Conservation (phyloP, 352 stramenopile species). For the Lagenidium giganteum region DNA sequence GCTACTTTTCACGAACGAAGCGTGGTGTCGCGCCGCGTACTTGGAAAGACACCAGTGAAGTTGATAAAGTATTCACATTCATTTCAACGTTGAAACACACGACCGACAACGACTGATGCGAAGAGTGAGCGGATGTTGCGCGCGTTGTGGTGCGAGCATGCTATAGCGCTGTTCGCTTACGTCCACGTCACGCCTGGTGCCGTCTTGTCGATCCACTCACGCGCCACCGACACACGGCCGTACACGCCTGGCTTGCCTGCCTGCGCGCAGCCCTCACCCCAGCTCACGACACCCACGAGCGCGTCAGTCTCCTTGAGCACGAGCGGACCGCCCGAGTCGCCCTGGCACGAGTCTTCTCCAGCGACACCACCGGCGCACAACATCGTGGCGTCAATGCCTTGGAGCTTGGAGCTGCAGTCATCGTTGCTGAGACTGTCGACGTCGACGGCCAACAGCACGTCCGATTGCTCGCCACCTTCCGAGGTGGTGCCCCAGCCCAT, state of each 20-base stretch:
- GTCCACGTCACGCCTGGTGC: too few relatives aligned
- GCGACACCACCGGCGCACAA: conserved; percentile 31
- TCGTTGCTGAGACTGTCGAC: conserved; percentile 31
- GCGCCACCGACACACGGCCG: conserved; percentile 30
- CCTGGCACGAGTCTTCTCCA: conserved; percentile 33
- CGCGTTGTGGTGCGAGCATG: too few relatives aligned
- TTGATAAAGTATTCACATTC: too few relatives aligned
- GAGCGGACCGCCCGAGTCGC: conserved; percentile 37
- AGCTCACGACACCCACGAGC: conserved; percentile 42
- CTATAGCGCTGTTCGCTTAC: too few relatives aligned
- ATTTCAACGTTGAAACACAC: too few relatives aligned
- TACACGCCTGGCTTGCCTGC: conserved; percentile 46
- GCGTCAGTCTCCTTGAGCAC: conserved; percentile 34
- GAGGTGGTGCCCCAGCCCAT: conserved; percentile 18
- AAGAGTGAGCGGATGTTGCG: too few relatives aligned
- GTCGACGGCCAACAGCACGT: conserved; percentile 33
- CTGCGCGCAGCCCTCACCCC: conserved; percentile 36
- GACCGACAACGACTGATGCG: too few relatives aligned
- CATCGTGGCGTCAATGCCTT: conserved; percentile 36
- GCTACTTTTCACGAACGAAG: too few relatives aligned
- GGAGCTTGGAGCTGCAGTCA: too few relatives aligned
- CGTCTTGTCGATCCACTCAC: conserved; percentile 41
- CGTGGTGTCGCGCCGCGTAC: too few relatives aligned
- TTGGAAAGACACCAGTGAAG: too few relatives aligned
- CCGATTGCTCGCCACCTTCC: conserved; percentile 16